Conservation (phyloP, 257 asterid genomes). For the Salvia miltiorrhiza region DNA sequence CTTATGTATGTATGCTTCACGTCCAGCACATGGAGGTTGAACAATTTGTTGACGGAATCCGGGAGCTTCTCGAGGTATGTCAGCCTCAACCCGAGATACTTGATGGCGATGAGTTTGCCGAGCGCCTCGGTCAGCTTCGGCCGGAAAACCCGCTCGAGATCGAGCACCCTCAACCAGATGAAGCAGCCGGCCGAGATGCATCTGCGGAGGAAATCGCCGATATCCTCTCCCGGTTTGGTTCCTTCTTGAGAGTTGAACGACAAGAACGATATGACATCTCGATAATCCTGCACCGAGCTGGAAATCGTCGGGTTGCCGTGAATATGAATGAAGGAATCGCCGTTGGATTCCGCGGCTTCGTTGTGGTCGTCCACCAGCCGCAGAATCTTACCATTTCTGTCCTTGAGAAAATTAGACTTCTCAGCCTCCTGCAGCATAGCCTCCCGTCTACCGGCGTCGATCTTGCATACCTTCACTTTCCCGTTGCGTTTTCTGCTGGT, state of each 20-base stretch:
- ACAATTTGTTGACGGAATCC: conserved; percentile 5
- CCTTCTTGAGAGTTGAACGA: conserved; percentile 28
- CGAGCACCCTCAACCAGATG: conserved; percentile 19
- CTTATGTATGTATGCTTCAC: conserved; percentile 33
- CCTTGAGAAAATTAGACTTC: not conserved
- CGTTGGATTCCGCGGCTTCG: too few relatives aligned
- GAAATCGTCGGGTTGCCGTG: not conserved
- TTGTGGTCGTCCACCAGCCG: conserved; percentile 20
- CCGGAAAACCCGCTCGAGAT: conserved; percentile 28
- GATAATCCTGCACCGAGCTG: not conserved
- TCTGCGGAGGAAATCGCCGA: conserved; percentile 24
- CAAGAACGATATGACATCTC: conserved; percentile 10
- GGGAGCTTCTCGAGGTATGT: conserved; percentile 28
- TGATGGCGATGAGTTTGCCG: not conserved
- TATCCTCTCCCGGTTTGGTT: conserved; percentile 21
- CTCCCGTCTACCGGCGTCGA: not conserved
- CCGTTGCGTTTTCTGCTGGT: conserved; percentile 8
- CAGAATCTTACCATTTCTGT: not conserved
- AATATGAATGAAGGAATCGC: not conserved
- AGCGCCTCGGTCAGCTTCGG: conserved; percentile 23
- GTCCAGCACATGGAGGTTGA: conserved; percentile 27
- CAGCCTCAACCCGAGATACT: conserved; percentile 32
- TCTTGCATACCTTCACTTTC: not conserved
- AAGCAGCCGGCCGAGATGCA: conserved; percentile 24
- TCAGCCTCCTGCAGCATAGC: not conserved